Evolutionary conservation across 202 grass and related monocot species (phyloP).

Genomic region (Zoysia matrella): DNA sequence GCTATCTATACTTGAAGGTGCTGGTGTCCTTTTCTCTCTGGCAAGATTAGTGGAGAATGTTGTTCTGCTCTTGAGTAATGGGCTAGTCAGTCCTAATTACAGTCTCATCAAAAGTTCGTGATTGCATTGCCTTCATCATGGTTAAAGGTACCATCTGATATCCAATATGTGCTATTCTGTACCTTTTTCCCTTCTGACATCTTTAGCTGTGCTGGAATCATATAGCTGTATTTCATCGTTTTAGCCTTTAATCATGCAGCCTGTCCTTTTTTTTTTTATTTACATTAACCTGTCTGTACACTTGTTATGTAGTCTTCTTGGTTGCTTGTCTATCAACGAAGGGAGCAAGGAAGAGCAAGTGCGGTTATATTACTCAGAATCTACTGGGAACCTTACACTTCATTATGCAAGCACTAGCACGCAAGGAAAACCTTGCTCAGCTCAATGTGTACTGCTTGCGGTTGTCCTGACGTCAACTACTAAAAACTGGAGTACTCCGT

Average conservation of each 20-base stretch:
- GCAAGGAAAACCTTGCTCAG: no score
- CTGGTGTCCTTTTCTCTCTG: constrained; percentile 74
- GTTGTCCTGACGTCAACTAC: neutral
- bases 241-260: constrained; percentile 24
- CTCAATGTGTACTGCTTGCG: neutral
- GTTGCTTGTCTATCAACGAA: constrained; percentile 90
- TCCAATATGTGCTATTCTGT: constrained; percentile 16
- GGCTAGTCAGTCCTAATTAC: constrained; percentile 66
- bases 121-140: constrained; percentile 91
- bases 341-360: constrained; percentile 52
- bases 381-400: constrained; percentile 64
- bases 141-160: constrained; percentile 72
- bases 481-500: neutral
- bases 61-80: constrained; percentile 79
- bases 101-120: constrained; percentile 70
- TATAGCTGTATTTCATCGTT: constrained; percentile 18
- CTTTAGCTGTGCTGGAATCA: constrained; percentile 3
- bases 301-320: constrained; percentile 69
- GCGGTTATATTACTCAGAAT: constrained; percentile 77
- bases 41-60: constrained; percentile 93
- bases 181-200: constrained; percentile 26
- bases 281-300: constrained; percentile 3
- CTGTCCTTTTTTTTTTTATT: neutral
- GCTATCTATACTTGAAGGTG: constrained; percentile 88
- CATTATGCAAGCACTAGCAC: neutral